phyloP scores from a whole-genome alignment of 2,329 filamentous ascomycete species.

The Fusarium oxysporum region DNA sequence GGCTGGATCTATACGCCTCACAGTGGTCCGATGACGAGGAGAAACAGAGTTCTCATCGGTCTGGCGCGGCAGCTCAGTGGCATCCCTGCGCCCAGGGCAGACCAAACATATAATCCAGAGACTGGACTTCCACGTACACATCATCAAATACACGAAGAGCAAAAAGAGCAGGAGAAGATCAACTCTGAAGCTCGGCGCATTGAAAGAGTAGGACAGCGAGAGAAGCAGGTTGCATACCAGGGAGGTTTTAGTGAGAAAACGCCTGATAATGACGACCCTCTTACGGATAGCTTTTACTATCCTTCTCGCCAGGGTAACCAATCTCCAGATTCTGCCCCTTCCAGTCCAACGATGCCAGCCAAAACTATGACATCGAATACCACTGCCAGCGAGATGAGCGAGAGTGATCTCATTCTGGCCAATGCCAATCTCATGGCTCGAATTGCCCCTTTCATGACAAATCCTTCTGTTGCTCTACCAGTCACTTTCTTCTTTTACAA shows the following conservation, averaged over 20 bases:
- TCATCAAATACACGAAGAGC: conserved; percentile 56
- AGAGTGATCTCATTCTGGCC: conserved; percentile 80
- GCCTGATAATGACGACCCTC: conserved; percentile 55
- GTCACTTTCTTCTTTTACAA: conserved; percentile 98
- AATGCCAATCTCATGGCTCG: conserved; percentile 91
- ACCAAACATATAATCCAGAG: conserved; percentile 45
- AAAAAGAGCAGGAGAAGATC: conserved; percentile 73
- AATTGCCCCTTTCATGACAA: conserved; percentile 89
- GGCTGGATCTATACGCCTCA: conserved; percentile 96
- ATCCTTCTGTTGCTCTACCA: conserved; percentile 78
- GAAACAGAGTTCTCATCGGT: conserved; percentile 87
- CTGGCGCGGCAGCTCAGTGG: conserved; percentile 90
- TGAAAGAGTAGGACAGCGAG: conserved; percentile 75
- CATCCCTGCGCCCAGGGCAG: conserved; percentile 74
- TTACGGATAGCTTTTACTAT: conserved; percentile 49
- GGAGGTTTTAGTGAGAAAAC: conserved; percentile 80
- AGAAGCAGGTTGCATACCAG: conserved; percentile 75
- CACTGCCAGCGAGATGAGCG: conserved; percentile 71
- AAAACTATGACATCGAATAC: conserved; percentile 48
- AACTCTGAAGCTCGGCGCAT: conserved; percentile 82
- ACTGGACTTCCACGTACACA: conserved; percentile 36
- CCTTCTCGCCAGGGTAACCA: conserved; percentile 49
- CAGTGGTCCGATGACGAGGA: conserved; percentile 83
- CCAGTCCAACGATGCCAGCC: conserved; percentile 57
- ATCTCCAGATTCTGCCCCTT: conserved; percentile 55